Evolutionary conservation across 2,329 filamentous ascomycete species (phyloP).

Genomic region (Penicillium janthinellum): DNA sequence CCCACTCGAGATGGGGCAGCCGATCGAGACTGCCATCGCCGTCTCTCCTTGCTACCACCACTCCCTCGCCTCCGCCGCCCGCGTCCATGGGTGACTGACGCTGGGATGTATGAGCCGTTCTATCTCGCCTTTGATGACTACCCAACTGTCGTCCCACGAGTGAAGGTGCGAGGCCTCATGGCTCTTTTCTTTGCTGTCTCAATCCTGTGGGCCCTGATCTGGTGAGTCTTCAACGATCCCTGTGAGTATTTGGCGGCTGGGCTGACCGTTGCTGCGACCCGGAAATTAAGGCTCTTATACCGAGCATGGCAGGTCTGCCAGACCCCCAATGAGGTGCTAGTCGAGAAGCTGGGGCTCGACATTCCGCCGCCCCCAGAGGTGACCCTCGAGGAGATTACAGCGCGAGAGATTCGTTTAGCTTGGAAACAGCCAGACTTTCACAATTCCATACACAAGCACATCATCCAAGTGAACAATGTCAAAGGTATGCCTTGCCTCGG

Average conservation of each 20-base stretch:
- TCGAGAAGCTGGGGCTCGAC: slow-evolving; percentile 88
- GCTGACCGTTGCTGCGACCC: not conserved
- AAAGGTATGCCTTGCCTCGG: slow-evolving; percentile 61
- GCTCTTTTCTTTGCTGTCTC: slow-evolving; percentile 51
- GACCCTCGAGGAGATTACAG: slow-evolving; percentile 83
- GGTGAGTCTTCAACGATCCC: slow-evolving; percentile 36
- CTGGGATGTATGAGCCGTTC: slow-evolving; percentile 51
- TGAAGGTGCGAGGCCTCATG: slow-evolving; percentile 53
- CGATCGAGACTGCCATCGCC: slow-evolving; percentile 9
- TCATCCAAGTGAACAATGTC: slow-evolving; percentile 91
- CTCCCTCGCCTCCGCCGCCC: slow-evolving; percentile 21
- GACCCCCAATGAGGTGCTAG: slow-evolving; percentile 87
- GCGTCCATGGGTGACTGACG: slow-evolving; percentile 39
- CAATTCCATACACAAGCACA: slow-evolving; percentile 76
- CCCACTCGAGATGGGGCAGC: slow-evolving; percentile 15
- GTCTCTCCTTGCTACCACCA: slow-evolving; percentile 6
- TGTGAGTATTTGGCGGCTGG: slow-evolving; percentile 4
- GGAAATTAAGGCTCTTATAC: slow-evolving; percentile 68
- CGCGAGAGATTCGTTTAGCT: slow-evolving; percentile 83
- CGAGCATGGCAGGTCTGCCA: slow-evolving; percentile 85
- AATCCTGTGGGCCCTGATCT: slow-evolving; percentile 53
- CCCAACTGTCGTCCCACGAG: slow-evolving; percentile 48
- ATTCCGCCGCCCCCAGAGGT: slow-evolving; percentile 88
- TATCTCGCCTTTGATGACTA: slow-evolving; percentile 50
- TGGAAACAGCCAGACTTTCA: slow-evolving; percentile 77